These are phyloP conservation scores for Pythium coloratum DNA, from an alignment of 352 stramenopile species.

Conservation along the genomic window DNA sequence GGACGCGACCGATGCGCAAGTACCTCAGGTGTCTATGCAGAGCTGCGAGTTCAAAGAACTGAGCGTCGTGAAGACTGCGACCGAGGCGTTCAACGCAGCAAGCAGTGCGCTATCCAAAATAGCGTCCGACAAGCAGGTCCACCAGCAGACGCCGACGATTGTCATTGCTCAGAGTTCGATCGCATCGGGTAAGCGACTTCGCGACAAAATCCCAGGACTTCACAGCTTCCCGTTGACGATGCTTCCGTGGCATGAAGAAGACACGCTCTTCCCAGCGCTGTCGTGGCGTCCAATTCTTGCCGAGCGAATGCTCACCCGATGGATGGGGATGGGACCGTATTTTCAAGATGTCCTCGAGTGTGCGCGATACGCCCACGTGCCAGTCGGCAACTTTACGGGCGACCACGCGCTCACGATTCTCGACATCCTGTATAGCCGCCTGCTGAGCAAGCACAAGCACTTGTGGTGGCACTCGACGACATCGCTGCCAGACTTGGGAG, in stretches of 20 bases:
- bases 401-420: slow-evolving; percentile 92
- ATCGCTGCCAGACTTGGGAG: slow-evolving; percentile 89
- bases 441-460: slow-evolving; percentile 92
- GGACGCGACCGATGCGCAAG: slow-evolving; percentile 36
- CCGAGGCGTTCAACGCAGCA: slow-evolving; percentile 79
- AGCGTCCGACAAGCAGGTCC: slow-evolving; percentile 78
- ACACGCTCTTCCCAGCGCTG: slow-evolving; percentile 86
- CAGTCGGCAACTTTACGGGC: slow-evolving; percentile 93
- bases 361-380: slow-evolving; percentile 91
- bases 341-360: slow-evolving; percentile 89
- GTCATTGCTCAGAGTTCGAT: slow-evolving; percentile 85
- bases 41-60: slow-evolving; percentile 55
- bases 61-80: slow-evolving; percentile 76
- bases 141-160: slow-evolving; percentile 69
- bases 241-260: slow-evolving; percentile 81
- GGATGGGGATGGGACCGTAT: slow-evolving; percentile 85
- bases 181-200: slow-evolving; percentile 58
- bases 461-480: slow-evolving; percentile 94
- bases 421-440: slow-evolving; percentile 92
- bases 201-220: slow-evolving; percentile 84
- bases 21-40: slow-evolving; percentile 33
- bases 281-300: slow-evolving; percentile 92
- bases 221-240: slow-evolving; percentile 92
- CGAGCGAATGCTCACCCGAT: slow-evolving; percentile 72
- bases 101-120: slow-evolving; percentile 87